Evolutionary conservation across 345 rosid species (phyloP).

Genomic region (Eucalyptus sp.): DNA sequence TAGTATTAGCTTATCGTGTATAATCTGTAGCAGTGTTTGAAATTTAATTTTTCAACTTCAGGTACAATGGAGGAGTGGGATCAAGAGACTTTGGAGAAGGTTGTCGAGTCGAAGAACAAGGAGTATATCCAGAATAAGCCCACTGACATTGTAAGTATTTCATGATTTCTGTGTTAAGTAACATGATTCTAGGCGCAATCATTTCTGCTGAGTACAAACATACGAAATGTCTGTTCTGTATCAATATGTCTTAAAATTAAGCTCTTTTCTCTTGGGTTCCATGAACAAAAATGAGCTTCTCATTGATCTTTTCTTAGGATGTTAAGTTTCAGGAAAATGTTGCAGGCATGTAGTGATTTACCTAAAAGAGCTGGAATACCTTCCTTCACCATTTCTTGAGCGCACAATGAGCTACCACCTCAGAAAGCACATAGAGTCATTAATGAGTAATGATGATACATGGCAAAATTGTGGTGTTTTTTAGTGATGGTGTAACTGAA

Average conservation of each 20-base stretch:
- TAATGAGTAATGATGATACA: neutral
- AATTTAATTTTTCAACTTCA: neutral
- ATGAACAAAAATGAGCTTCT: neutral
- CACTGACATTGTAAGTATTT: slow-evolving; percentile 50
- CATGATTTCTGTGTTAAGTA: neutral
- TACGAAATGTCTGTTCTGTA: neutral
- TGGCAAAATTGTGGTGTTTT: neutral
- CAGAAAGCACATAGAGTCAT: neutral
- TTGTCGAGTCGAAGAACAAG: slow-evolving; percentile 41
- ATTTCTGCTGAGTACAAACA: neutral
- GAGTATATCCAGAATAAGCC: slow-evolving; percentile 63
- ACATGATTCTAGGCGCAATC: neutral
- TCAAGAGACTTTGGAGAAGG: slow-evolving; percentile 67
- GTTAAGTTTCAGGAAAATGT: neutral
- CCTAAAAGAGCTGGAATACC: neutral
- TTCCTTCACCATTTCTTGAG: neutral
- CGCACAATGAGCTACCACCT: neutral
- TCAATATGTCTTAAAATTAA: neutral
- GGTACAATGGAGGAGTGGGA: slow-evolving; percentile 75
- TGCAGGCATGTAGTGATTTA: neutral
- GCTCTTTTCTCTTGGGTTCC: neutral
- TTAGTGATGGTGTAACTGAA: neutral
- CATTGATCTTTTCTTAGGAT: neutral
- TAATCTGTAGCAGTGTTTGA: neutral
- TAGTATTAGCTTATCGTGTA: neutral